Percentiles rank a stretch among this genome's conserved stretches.
Evolutionary conservation across 2,329 filamentous ascomycete species (phyloP).

Genomic region (Colletotrichum liaoningense): DNA sequence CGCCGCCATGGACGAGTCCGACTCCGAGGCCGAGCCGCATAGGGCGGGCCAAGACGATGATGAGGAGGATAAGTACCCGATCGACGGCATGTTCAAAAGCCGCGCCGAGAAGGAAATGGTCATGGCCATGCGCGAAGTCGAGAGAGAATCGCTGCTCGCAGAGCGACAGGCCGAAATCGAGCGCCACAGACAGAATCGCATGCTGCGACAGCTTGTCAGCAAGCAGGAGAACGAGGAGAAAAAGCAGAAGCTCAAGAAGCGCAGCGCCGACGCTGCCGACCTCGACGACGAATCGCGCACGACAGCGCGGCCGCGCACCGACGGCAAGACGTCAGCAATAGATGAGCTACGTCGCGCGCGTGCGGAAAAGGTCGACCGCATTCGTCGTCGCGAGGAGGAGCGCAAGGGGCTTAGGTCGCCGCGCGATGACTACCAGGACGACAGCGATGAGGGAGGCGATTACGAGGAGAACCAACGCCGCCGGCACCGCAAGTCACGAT

Average conservation of each 20-base stretch:
- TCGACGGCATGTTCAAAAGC: constrained; percentile 87
- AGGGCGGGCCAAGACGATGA: constrained; percentile 58
- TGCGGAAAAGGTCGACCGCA: constrained; percentile 73
- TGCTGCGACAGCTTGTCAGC: constrained; percentile 81
- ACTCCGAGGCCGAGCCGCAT: constrained; percentile 68
- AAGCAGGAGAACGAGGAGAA: constrained; percentile 73
- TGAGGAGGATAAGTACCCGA: constrained; percentile 78
- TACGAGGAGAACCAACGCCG: constrained; percentile 24
- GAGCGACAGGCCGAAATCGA: constrained; percentile 88
- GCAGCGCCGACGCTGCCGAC: constrained; percentile 83
- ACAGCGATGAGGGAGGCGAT: constrained; percentile 77
- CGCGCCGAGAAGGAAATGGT: constrained; percentile 82
- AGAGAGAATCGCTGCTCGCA: constrained; percentile 90
- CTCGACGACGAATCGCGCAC: constrained; percentile 82
- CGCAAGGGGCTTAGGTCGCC: constrained; percentile 59
- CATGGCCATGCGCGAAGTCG: constrained; percentile 87
- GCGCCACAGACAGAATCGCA: constrained; percentile 82
- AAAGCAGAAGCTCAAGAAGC: constrained; percentile 73
- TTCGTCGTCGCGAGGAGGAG: constrained; percentile 72
- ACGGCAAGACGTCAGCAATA: constrained; percentile 77
- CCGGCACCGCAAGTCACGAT: constrained; percentile 65
- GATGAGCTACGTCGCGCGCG: constrained; percentile 74
- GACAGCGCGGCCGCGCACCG: constrained; percentile 77
- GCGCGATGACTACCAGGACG: constrained; percentile 71
- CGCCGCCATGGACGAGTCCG: constrained; percentile 90